Percentiles rank a stretch among this genome's conserved stretches.
Evolutionary conservation across 495 filamentous ascomycete genomes (phyloP).

Genomic region (Penicillium odoratum): DNA sequence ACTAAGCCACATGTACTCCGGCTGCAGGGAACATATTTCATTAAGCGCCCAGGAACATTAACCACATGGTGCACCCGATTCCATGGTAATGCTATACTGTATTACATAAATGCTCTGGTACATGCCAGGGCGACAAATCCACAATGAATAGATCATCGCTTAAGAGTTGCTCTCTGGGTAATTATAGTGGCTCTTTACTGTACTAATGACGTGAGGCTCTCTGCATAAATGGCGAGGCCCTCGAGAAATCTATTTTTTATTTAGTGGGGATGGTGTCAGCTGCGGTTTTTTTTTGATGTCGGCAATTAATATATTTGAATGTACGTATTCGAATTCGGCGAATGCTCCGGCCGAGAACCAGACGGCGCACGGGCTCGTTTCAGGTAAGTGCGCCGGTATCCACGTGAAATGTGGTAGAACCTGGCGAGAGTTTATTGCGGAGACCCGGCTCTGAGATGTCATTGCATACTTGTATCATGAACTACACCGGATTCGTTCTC

Average conservation of each 20-base stretch:
- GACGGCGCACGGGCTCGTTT: not conserved
- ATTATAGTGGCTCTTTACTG: not conserved
- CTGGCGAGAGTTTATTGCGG: not conserved
- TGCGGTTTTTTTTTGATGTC: not conserved
- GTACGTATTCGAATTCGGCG: not conserved
- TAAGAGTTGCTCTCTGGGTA: not conserved
- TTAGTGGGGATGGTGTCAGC: not conserved
- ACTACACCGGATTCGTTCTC: not conserved
- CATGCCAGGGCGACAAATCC: too few relatives aligned
- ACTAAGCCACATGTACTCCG: too few relatives aligned
- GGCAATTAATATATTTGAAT: conserved; percentile 2
- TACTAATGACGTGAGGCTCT: not conserved
- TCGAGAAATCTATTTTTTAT: not conserved
- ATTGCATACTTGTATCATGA: conserved; percentile 1
- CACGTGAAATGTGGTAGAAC: not conserved
- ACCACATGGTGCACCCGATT: too few relatives aligned
- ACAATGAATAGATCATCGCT: not conserved
- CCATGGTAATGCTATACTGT: too few relatives aligned
- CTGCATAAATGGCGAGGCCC: not conserved
- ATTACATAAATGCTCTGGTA: too few relatives aligned
- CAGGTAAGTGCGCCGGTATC: not conserved
- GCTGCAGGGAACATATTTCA: too few relatives aligned
- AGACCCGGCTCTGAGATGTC: not conserved
- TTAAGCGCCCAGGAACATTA: too few relatives aligned
- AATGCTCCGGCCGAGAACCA: conserved; percentile 1